Percentiles rank a stretch among this genome's conserved stretches.
Evolutionary conservation across 139 green algal genomes (phyloP).

Genomic region (Chlamydomonas incerta): DNA sequence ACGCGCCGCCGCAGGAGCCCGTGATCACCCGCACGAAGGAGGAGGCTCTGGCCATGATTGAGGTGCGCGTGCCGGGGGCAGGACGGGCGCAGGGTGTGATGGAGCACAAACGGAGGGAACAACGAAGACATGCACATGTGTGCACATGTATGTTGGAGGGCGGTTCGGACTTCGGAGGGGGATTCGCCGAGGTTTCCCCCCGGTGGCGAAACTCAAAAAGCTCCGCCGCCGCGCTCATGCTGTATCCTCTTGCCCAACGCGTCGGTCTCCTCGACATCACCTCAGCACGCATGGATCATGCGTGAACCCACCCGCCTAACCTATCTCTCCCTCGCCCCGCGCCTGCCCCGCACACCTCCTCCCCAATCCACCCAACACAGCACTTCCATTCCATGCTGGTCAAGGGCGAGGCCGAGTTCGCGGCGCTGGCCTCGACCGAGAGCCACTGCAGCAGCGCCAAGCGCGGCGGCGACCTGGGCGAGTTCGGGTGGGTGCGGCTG

Average conservation of each 20-base stretch:
- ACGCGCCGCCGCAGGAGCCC: conserved; percentile 64
- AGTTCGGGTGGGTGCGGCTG: conserved; percentile 73
- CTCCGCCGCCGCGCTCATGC: too few species aligned
- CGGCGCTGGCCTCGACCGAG: conserved; percentile 73
- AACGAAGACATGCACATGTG: too few species aligned
- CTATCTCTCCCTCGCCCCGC: too few species aligned
- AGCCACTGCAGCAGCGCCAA: conserved; percentile 87
- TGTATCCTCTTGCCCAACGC: neutral
- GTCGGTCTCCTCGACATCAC: too few species aligned
- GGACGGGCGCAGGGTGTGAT: too few species aligned
- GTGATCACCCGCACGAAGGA: conserved; percentile 79
- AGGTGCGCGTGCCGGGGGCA: conserved; percentile 37
- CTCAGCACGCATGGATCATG: too few species aligned
- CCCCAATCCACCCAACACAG: conserved; percentile 33
- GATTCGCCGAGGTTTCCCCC: too few species aligned
- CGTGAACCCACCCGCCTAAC: neutral
- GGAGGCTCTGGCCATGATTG: conserved; percentile 85
- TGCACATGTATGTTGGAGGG: too few species aligned
- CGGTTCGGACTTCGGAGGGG: too few species aligned
- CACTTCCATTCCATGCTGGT: conserved; percentile 70
- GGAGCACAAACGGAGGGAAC: too few species aligned
- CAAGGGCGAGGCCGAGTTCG: conserved; percentile 72
- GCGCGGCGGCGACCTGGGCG: conserved; percentile 85
- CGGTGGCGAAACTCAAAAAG: too few species aligned
- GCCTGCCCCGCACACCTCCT: neutral